phyloP scores from a whole-genome alignment of 805 yeast species.

The Zygotorulaspora chibaensis region DNA sequence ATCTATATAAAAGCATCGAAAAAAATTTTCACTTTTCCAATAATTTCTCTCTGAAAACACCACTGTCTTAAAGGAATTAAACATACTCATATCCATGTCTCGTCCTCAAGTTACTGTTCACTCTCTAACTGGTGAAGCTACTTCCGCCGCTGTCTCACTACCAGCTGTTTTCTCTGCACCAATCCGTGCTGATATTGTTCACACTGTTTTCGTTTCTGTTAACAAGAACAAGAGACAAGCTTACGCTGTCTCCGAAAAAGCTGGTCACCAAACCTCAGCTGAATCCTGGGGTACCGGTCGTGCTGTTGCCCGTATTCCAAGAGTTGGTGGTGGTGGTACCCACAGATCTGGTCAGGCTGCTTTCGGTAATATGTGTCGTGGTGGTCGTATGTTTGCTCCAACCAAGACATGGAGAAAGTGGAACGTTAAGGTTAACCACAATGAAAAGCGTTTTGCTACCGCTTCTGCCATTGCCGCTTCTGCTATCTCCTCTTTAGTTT shows the following conservation, averaged over 20 bases:
- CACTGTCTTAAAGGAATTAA: slow-evolving; percentile 13
- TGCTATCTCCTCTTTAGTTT: slow-evolving; percentile 94
- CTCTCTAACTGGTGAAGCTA: slow-evolving; percentile 81
- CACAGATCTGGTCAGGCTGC: slow-evolving; percentile 99
- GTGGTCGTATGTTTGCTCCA: slow-evolving; percentile 99
- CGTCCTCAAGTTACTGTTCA: slow-evolving; percentile 98
- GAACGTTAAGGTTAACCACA: slow-evolving; percentile 99
- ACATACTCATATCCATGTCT: slow-evolving; percentile 46
- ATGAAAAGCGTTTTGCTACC: slow-evolving; percentile 99
- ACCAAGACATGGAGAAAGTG: slow-evolving; percentile 99
- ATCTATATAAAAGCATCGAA: slow-evolving; percentile 10
- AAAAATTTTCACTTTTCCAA: slow-evolving; percentile 2
- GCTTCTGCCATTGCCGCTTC: slow-evolving; percentile 99
- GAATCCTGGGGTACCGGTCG: slow-evolving; percentile 99
- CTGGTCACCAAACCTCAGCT: slow-evolving; percentile 99
- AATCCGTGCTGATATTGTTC: slow-evolving; percentile 99
- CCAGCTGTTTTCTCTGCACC: slow-evolving; percentile 99
- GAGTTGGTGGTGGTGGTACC: slow-evolving; percentile 99
- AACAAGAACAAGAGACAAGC: slow-evolving; percentile 99
- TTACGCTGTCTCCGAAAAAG: slow-evolving; percentile 98
- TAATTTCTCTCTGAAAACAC: background rate
- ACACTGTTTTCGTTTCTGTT: slow-evolving; percentile 95
- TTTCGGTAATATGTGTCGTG: slow-evolving; percentile 99
- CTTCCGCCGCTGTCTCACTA: slow-evolving; percentile 79
- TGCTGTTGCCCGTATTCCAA: slow-evolving; percentile 99